phyloP scores from a whole-genome alignment of 2,329 filamentous ascomycete genomes.

The Diplodia corticola region DNA sequence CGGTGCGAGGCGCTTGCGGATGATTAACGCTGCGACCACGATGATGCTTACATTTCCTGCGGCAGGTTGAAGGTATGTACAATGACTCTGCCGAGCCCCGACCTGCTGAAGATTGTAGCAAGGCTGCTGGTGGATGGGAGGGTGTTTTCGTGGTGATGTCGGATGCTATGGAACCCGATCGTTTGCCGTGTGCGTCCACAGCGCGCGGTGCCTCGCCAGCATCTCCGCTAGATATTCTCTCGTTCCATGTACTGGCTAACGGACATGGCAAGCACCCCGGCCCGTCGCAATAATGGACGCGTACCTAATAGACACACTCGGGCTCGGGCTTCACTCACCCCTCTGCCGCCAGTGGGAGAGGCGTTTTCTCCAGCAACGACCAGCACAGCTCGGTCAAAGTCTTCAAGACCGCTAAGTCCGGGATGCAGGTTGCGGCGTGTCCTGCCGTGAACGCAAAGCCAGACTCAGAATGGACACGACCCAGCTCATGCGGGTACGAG shows the following conservation, averaged over 20 bases:
- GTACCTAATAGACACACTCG: neutral
- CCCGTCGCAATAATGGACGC: neutral
- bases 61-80: neutral
- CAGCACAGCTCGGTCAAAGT: neutral
- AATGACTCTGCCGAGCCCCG: neutral
- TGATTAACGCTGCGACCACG: neutral
- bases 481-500: neutral
- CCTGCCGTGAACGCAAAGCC: neutral
- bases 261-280: neutral
- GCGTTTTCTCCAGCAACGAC: neutral
- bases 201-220: neutral
- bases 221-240: neutral
- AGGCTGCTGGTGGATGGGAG: neutral
- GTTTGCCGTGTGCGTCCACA: neutral
- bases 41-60: conserved; percentile 12
- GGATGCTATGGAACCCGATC: neutral
- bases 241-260: neutral
- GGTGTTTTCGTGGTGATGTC: conserved; percentile 16
- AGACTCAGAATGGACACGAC: neutral
- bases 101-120: conserved; percentile 13
- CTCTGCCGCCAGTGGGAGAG: neutral
- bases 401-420: conserved; percentile 14
- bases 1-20: conserved; percentile 2
- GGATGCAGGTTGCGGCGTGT: neutral
- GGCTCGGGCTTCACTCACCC: neutral